These are phyloP conservation scores for Teunomyces funiuensis DNA, from an alignment of 805 yeast species.

Conservation along the genomic window DNA sequence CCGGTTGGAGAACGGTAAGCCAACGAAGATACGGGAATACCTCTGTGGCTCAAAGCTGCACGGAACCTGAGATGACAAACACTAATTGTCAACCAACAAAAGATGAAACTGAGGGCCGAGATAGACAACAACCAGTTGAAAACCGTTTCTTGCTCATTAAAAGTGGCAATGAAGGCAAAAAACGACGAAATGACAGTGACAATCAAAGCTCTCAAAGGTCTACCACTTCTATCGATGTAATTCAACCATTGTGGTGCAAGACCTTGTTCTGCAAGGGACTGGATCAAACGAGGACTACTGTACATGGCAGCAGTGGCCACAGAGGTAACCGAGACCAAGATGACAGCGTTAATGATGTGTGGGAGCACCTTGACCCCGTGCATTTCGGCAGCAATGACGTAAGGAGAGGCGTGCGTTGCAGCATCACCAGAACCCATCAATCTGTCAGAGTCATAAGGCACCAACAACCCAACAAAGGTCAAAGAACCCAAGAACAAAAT, in stretches of 20 bases:
- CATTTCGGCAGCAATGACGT: constrained; percentile 27
- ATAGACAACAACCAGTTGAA: constrained; percentile 31
- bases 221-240: constrained; percentile 26
- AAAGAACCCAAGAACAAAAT: constrained; percentile 30
- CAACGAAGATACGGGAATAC: constrained; percentile 21
- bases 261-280: constrained; percentile 29
- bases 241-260: constrained; percentile 27
- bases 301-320: constrained; percentile 34
- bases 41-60: constrained; percentile 24
- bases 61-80: constrained; percentile 30
- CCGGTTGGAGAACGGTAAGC: constrained; percentile 29
- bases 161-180: constrained; percentile 28
- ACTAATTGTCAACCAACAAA: constrained; percentile 26
- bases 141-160: constrained; percentile 30
- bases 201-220: constrained; percentile 28
- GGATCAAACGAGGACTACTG: constrained; percentile 24
- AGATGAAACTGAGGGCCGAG: constrained; percentile 26
- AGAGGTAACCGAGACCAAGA: constrained; percentile 31
- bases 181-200: constrained; percentile 22
- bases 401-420: constrained; percentile 26
- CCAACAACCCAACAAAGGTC: constrained; percentile 35
- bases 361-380: constrained; percentile 28
- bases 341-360: constrained; percentile 33
- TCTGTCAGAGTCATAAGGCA: constrained; percentile 31
- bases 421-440: constrained; percentile 33